Conservation (phyloP, 176 grass and related monocot species). For the Bolboschoenus planiculmis region DNA sequence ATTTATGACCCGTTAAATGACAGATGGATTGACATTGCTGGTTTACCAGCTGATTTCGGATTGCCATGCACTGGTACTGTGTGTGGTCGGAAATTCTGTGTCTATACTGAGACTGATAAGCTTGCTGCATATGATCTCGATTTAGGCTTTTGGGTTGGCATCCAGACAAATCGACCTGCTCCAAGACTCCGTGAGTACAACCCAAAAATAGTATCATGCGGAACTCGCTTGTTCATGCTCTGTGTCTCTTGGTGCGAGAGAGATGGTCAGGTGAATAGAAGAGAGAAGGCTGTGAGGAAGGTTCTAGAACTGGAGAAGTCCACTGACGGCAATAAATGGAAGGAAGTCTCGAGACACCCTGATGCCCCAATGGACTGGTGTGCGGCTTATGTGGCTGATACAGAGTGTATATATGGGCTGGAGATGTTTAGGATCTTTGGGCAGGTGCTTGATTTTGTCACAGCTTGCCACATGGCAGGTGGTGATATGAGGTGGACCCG, state of each 20-base stretch:
- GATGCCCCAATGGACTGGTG: slow-evolving; percentile 94
- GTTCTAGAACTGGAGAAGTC: slow-evolving; percentile 61
- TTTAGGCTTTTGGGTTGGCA: slow-evolving; percentile 43
- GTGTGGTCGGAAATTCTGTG: slow-evolving; percentile 59
- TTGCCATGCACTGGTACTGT: slow-evolving; percentile 54
- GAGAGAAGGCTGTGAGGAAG: slow-evolving; percentile 83
- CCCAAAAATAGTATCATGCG: slow-evolving; percentile 59
- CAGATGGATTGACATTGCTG: slow-evolving; percentile 59
- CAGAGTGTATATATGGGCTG: slow-evolving; percentile 49
- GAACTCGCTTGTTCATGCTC: slow-evolving; percentile 57
- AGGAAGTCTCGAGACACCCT: slow-evolving; percentile 57
- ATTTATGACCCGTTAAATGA: slow-evolving; percentile 59
- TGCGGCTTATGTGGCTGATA: slow-evolving; percentile 38
- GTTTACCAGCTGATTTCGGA: slow-evolving; percentile 66
- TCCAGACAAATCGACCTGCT: slow-evolving; percentile 46
- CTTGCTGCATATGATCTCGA: slow-evolving; percentile 78
- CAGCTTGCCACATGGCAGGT: slow-evolving; percentile 41
- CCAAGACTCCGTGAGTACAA: slow-evolving; percentile 63
- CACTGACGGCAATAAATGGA: slow-evolving; percentile 34
- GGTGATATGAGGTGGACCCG: slow-evolving; percentile 48
- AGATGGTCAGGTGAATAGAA: slow-evolving; percentile 36
- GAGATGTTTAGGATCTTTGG: slow-evolving; percentile 98
- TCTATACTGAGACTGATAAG: slow-evolving; percentile 72
- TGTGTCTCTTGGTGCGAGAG: slow-evolving; percentile 84
- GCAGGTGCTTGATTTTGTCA: slow-evolving; percentile 81